phyloP scores from a whole-genome alignment of 176 grass and related monocot genomes.

The Bromus sterilis region DNA sequence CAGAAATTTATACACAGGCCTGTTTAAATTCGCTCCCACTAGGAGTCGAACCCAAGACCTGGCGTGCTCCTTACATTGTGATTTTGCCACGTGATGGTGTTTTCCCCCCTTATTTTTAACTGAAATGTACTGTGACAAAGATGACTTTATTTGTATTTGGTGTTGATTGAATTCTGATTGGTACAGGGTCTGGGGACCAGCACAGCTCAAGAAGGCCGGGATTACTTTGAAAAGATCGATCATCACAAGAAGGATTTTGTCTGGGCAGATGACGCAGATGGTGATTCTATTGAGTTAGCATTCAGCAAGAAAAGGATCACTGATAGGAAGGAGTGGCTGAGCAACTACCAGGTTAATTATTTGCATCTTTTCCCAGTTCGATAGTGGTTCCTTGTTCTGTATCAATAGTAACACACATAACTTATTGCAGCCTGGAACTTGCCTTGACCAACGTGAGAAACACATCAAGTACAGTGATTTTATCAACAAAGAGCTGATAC shows the following conservation, averaged over 20 bases:
- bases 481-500: slow-evolving; percentile 90
- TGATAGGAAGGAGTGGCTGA: slow-evolving; percentile 73
- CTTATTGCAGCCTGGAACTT: slow-evolving; percentile 59
- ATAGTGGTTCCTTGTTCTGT: not conserved
- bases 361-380: not conserved
- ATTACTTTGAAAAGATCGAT: slow-evolving; percentile 45
- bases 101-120: too few relatives aligned
- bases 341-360: slow-evolving; percentile 54
- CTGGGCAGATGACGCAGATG: slow-evolving; percentile 55
- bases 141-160: not conserved
- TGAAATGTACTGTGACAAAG: too few relatives aligned
- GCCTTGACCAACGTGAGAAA: slow-evolving; percentile 54
- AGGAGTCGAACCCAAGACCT: too few relatives aligned
- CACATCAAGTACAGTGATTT: slow-evolving; percentile 81
- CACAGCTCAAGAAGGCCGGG: slow-evolving; percentile 53
- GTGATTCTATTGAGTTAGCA: slow-evolving; percentile 62
- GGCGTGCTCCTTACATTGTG: too few relatives aligned
- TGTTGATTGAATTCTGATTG: not conserved
- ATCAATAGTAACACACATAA: not conserved
- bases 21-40: too few relatives aligned
- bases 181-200: slow-evolving; percentile 81
- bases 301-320: slow-evolving; percentile 89
- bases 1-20: too few relatives aligned
- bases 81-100: not conserved
- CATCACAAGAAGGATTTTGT: slow-evolving; percentile 73